Percentiles rank a stretch among this genome's conserved stretches.
Conservation (phyloP, 2,329 filamentous ascomycete genomes). For the Pseudocercospora eumusae region DNA sequence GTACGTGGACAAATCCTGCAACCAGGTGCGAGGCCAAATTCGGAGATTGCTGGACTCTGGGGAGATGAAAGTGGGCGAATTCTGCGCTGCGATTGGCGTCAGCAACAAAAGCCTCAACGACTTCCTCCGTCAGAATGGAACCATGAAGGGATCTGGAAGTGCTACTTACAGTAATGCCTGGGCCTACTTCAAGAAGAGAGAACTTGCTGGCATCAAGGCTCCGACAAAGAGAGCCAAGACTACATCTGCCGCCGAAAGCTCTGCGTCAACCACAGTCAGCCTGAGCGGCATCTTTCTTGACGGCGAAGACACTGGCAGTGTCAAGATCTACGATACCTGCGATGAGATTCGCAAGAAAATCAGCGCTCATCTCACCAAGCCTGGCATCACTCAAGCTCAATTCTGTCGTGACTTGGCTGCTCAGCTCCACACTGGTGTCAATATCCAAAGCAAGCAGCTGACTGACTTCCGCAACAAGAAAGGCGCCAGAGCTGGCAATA, state of each 20-base stretch:
- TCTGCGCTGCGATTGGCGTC: slow-evolving; percentile 45
- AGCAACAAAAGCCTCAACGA: slow-evolving; percentile 40
- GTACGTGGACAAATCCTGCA: slow-evolving; percentile 26
- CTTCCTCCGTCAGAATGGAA: slow-evolving; percentile 55
- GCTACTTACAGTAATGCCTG: slow-evolving; percentile 37
- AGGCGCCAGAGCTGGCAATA: slow-evolving; percentile 53
- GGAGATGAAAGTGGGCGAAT: slow-evolving; percentile 50
- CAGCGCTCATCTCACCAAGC: slow-evolving; percentile 50
- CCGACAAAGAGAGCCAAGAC: slow-evolving; percentile 39
- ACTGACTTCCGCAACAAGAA: slow-evolving; percentile 55
- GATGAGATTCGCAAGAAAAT: slow-evolving; percentile 62
- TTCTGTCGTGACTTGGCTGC: slow-evolving; percentile 55
- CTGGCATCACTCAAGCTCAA: slow-evolving; percentile 53
- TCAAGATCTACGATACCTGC: slow-evolving; percentile 59
- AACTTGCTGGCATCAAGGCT: slow-evolving; percentile 50
- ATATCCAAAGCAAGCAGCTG: slow-evolving; percentile 50
- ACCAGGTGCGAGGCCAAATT: slow-evolving; percentile 48
- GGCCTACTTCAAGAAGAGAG: slow-evolving; percentile 54
- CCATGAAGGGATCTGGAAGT: slow-evolving; percentile 40
- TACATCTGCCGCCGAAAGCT: slow-evolving; percentile 8
- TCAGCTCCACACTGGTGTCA: slow-evolving; percentile 41
- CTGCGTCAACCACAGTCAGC: slow-evolving; percentile 40
- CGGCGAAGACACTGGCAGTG: slow-evolving; percentile 50
- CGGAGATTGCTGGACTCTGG: slow-evolving; percentile 46
- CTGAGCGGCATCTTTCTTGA: slow-evolving; percentile 49